phyloP scores from a whole-genome alignment of 2,329 filamentous ascomycete genomes.

The Diaporthe ilicicola region DNA sequence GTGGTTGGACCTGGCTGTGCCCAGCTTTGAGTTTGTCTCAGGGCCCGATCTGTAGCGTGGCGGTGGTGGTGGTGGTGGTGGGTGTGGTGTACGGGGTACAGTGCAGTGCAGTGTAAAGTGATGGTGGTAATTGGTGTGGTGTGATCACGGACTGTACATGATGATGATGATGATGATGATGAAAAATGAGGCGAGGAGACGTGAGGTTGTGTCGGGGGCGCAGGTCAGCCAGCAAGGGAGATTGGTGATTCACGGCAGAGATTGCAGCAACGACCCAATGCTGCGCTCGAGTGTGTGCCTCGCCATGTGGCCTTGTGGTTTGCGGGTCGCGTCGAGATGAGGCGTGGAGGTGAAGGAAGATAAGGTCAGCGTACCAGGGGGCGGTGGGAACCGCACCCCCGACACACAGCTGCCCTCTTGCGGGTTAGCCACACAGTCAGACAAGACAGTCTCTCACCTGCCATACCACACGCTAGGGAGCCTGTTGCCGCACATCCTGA shows the following conservation, averaged over 20 bases:
- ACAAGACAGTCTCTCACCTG: background rate
- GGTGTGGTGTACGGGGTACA: too few species aligned
- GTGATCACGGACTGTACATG: too few species aligned
- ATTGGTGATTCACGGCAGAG: conserved; percentile 5
- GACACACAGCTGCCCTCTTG: background rate
- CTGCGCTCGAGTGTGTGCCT: conserved; percentile 3
- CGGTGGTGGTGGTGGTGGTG: background rate
- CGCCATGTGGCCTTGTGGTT: conserved; percentile 11
- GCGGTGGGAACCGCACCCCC: background rate
- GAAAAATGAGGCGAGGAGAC: background rate
- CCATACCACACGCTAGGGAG: background rate
- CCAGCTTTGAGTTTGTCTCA: conserved; percentile 23
- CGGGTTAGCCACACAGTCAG: background rate
- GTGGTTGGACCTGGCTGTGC: conserved; percentile 1
- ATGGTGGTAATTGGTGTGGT: background rate
- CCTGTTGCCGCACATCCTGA: background rate
- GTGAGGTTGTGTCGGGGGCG: conserved; percentile 5
- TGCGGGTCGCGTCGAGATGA: conserved; percentile 21
- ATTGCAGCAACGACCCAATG: conserved; percentile 9
- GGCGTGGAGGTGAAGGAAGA: conserved; percentile 25
- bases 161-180: too few species aligned
- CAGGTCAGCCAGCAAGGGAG: conserved; percentile 4
- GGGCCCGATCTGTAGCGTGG: conserved; percentile 1
- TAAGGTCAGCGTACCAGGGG: conserved; percentile 17
- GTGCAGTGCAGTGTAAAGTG: background rate